Evolutionary conservation across 768 basidiomycete species (phyloP).

Genomic region (Boletus eberwhitei): DNA sequence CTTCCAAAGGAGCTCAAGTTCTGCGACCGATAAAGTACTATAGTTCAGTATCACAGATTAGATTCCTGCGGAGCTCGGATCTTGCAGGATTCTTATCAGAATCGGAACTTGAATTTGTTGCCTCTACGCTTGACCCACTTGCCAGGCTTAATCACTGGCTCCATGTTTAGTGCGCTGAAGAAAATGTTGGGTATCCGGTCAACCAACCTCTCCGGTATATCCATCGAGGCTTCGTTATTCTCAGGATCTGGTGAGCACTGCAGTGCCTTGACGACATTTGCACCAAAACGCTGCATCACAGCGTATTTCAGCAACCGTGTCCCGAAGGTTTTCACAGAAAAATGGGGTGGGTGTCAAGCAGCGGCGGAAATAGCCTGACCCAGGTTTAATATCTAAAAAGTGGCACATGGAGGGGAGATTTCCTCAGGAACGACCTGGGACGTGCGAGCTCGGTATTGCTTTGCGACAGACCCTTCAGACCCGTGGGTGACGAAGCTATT

Average conservation of each 20-base stretch:
- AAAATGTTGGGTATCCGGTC: background rate
- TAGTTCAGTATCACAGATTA: too few relatives aligned
- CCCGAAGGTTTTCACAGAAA: constrained; percentile 16
- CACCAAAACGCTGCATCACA: constrained; percentile 1
- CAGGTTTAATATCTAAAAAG: constrained; percentile 6
- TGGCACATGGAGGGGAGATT: constrained; percentile 23
- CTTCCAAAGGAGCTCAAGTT: background rate
- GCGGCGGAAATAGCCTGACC: background rate
- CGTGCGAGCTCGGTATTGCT: constrained; percentile 27
- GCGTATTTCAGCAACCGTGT: constrained; percentile 31
- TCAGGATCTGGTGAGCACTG: constrained; percentile 22
- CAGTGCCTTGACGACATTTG: background rate
- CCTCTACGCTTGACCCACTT: background rate
- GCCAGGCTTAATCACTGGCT: background rate
- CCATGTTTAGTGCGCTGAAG: constrained; percentile 14
- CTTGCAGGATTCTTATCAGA: background rate
- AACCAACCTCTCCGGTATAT: background rate
- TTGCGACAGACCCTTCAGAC: constrained; percentile 26
- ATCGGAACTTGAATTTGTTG: background rate
- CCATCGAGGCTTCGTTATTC: constrained; percentile 10
- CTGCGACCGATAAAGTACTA: background rate
- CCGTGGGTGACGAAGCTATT: constrained; percentile 26
- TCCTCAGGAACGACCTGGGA: constrained; percentile 9
- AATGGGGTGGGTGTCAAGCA: constrained; percentile 21
- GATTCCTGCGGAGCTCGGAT: background rate